A percentile compares a stretch with the other conserved stretches of the same genome.
These are phyloP conservation scores for Colletotrichum sp. DNA, from an alignment of 2,329 filamentous ascomycete genomes.

Conservation along the genomic window DNA sequence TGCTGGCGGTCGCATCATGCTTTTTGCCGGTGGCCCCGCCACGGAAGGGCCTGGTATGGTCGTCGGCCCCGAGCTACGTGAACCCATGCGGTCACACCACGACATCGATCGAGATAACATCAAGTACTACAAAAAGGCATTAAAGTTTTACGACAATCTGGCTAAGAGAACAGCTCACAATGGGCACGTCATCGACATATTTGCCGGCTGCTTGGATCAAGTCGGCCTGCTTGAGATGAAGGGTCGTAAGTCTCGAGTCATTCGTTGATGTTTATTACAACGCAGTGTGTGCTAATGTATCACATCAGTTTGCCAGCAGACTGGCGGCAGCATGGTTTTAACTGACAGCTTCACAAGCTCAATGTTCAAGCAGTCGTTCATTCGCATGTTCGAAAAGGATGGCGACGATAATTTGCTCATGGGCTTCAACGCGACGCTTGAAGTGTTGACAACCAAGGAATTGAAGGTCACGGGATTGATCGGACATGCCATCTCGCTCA, in stretches of 20 bases:
- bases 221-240: conserved; percentile 99
- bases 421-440: conserved; percentile 96
- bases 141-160: conserved; percentile 92
- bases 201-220: conserved; percentile 96
- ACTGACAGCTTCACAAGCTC: conserved; percentile 98
- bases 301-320: conserved; percentile 77
- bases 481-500: conserved; percentile 93
- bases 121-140: conserved; percentile 99
- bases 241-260: conserved; percentile 50
- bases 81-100: conserved; percentile 97
- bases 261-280: neutral
- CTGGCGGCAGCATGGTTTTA: conserved; percentile 96
- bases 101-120: conserved; percentile 99
- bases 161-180: conserved; percentile 96
- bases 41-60: conserved; percentile 98
- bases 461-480: conserved; percentile 97
- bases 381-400: conserved; percentile 96
- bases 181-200: conserved; percentile 96
- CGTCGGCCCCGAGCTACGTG: conserved; percentile 91
- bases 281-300: neutral
- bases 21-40: conserved; percentile 92
- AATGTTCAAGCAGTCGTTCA: conserved; percentile 99
- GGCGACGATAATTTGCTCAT: conserved; percentile 92
- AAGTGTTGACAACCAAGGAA: conserved; percentile 97
- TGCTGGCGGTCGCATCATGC: conserved; percentile 92